Conservation (phyloP, 345 rosid genomes). For the Eucalyptus caleyi region DNA sequence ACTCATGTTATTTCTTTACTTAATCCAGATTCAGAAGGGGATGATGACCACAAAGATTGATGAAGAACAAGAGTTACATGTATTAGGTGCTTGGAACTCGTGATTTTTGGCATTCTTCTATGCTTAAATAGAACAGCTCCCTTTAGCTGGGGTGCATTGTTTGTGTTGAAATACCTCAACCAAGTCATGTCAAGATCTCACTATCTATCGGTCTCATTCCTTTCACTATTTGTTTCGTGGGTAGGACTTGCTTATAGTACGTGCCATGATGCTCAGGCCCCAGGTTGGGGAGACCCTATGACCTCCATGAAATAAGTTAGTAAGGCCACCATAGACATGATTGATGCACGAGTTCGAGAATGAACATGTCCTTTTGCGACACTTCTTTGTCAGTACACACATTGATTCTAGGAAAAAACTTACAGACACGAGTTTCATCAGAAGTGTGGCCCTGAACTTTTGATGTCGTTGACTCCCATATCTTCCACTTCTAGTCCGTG, state of each 20-base stretch:
- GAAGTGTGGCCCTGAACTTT: neutral
- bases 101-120: neutral
- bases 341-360: neutral
- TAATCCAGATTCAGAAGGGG: constrained; percentile 30
- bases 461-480: neutral
- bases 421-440: neutral
- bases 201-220: neutral
- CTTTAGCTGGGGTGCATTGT: neutral
- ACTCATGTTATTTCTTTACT: neutral
- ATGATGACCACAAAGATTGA: constrained; percentile 24
- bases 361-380: neutral
- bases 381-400: neutral
- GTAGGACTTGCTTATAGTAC: neutral
- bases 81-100: neutral
- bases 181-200: neutral
- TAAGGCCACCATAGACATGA: neutral
- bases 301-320: neutral
- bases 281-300: neutral
- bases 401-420: neutral
- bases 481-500: neutral
- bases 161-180: neutral
- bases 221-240: neutral
- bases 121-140: neutral
- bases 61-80: neutral
- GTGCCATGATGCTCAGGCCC: neutral